Evolutionary conservation across 2,329 filamentous ascomycete species (phyloP).

Genomic region (Plectosphaerella sp.): DNA sequence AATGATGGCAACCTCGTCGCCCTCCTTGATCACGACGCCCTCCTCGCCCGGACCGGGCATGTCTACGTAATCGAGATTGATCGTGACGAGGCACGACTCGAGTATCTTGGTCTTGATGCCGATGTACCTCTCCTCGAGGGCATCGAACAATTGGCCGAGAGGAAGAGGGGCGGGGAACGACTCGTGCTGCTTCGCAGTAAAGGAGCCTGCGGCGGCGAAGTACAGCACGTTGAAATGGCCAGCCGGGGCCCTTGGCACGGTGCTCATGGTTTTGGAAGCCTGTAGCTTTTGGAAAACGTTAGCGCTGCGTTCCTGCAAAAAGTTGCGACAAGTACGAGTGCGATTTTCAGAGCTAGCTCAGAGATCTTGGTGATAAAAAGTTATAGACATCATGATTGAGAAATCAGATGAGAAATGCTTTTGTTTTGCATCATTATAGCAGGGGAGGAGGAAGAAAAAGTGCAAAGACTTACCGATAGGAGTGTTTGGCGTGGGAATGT

Average conservation of each 20-base stretch:
- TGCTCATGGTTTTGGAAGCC: constrained; percentile 21
- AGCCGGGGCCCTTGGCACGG: constrained; percentile 41
- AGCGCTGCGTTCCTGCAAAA: constrained; percentile 9
- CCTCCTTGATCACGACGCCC: constrained; percentile 55
- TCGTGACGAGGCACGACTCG: constrained; percentile 68
- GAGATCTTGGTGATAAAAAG: constrained; percentile 69
- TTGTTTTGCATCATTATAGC: constrained; percentile 46
- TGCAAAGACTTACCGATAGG: constrained; percentile 24
- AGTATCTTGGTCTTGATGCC: constrained; percentile 68
- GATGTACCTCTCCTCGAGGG: constrained; percentile 64
- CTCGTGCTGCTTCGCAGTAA: constrained; percentile 65
- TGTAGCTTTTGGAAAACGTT: constrained; percentile 10
- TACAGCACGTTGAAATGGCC: constrained; percentile 78
- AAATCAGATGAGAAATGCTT: constrained; percentile 58
- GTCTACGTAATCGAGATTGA: constrained; percentile 81
- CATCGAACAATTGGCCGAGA: constrained; percentile 57
- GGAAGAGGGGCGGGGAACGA: constrained; percentile 61
- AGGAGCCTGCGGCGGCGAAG: constrained; percentile 72
- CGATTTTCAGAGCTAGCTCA: constrained; percentile 38
- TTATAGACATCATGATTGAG: constrained; percentile 42
- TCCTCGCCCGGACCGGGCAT: constrained; percentile 39
- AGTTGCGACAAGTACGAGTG: constrained; percentile 5
- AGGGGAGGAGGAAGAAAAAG: constrained; percentile 2
- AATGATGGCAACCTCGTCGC: constrained; percentile 83
- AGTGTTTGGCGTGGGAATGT: neutral